Percentiles rank a stretch among this genome's conserved stretches.
phyloP scores from a whole-genome alignment of 257 asterid species.

The Gentiana macrophylla region DNA sequence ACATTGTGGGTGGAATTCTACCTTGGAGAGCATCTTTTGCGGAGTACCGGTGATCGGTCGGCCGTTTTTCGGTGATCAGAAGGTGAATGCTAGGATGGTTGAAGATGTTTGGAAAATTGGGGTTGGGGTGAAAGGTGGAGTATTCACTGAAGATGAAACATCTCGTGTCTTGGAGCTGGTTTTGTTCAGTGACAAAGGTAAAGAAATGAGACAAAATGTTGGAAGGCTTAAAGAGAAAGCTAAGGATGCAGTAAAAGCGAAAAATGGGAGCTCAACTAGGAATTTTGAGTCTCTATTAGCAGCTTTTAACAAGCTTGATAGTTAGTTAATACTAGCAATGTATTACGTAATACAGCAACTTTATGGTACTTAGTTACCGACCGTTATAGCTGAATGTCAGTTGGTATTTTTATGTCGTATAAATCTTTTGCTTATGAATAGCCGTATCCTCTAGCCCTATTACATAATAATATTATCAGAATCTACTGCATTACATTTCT shows the following conservation, averaged over 20 bases:
- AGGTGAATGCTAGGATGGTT: slow-evolving; percentile 7
- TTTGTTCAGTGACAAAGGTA: background rate
- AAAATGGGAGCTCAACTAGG: slow-evolving; percentile 7
- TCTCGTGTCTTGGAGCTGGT: background rate
- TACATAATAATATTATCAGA: too few relatives aligned
- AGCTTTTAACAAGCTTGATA: background rate
- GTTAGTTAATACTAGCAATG: too few relatives aligned
- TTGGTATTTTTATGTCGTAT: too few relatives aligned
- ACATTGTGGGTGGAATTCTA: slow-evolving; percentile 17
- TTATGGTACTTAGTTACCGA: too few relatives aligned
- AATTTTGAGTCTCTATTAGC: background rate
- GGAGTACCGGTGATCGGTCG: slow-evolving; percentile 21
- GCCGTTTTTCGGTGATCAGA: slow-evolving; percentile 17
- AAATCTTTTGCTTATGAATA: too few relatives aligned
- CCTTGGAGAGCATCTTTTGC: slow-evolving; percentile 4
- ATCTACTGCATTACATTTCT: too few relatives aligned
- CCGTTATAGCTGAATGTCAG: too few relatives aligned
- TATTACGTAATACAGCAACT: too few relatives aligned
- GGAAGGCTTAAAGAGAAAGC: slow-evolving; percentile 4
- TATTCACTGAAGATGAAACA: slow-evolving; percentile 6
- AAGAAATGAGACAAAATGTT: slow-evolving; percentile 1
- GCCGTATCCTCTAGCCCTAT: too few relatives aligned
- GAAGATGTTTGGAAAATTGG: slow-evolving; percentile 10
- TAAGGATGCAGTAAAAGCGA: background rate
- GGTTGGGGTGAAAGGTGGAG: slow-evolving; percentile 4